These are phyloP conservation scores for Flaveria robusta DNA, from an alignment of 129 eudicot genomes.

Conservation along the genomic window DNA sequence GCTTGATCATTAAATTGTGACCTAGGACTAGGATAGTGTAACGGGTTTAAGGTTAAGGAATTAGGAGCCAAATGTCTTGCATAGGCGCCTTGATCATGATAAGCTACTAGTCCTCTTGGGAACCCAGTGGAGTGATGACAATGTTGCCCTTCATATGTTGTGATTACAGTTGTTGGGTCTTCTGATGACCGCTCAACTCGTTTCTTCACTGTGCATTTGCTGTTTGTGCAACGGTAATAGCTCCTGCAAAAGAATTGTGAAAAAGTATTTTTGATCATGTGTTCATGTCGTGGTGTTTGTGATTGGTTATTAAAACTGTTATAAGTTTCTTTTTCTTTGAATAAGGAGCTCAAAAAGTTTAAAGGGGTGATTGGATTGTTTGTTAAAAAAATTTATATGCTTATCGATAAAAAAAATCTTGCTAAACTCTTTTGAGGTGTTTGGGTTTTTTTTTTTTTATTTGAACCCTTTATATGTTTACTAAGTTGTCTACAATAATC, in stretches of 20 bases:
- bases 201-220: slow-evolving; percentile 89
- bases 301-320: too few relatives aligned
- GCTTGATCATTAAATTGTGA: slow-evolving; percentile 31
- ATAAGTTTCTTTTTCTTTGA: too few relatives aligned
- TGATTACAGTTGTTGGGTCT: slow-evolving; percentile 81
- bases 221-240: slow-evolving; percentile 87
- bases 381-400: too few relatives aligned
- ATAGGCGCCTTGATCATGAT: slow-evolving; percentile 47
- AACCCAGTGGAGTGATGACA: slow-evolving; percentile 79
- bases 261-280: neutral
- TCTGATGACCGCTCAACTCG: slow-evolving; percentile 81
- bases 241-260: slow-evolving; percentile 51
- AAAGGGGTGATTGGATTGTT: too few relatives aligned
- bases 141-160: slow-evolving; percentile 97
- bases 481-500: too few relatives aligned
- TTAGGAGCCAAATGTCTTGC: slow-evolving; percentile 41
- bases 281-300: too few relatives aligned
- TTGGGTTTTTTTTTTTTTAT: too few relatives aligned
- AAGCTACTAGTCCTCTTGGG: slow-evolving; percentile 46
- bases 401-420: too few relatives aligned
- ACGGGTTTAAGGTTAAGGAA: slow-evolving; percentile 18
- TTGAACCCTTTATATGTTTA: too few relatives aligned
- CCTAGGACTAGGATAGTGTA: slow-evolving; percentile 31
- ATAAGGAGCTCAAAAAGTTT: too few relatives aligned
- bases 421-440: too few relatives aligned